phyloP scores from a whole-genome alignment of 345 rosid species.

The Pistacia vera region DNA sequence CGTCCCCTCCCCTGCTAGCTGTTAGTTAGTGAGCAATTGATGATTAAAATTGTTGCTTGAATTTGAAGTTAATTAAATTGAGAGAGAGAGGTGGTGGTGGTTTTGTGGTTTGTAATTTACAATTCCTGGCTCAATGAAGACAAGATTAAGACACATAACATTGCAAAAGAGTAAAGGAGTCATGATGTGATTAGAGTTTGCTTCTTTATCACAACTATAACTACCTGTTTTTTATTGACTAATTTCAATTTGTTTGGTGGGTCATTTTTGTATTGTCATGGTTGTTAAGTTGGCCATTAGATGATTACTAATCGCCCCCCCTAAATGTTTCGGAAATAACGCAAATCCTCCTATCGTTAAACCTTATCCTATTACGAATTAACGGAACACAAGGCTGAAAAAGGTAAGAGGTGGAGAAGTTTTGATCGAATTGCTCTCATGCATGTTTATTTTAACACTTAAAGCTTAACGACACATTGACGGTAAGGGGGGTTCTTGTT shows the following conservation, averaged over 20 bases:
- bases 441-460: too few species aligned
- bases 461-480: too few species aligned
- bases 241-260: conserved; percentile 30
- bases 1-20: neutral
- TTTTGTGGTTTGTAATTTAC: conserved; percentile 15
- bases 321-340: too few species aligned
- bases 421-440: too few species aligned
- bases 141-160: conserved; percentile 22
- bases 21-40: conserved; percentile 39
- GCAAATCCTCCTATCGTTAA: too few species aligned
- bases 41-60: conserved; percentile 27
- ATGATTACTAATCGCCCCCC: too few species aligned
- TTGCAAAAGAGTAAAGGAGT: conserved; percentile 5
- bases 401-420: too few species aligned
- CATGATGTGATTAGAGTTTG: conserved; percentile 36
- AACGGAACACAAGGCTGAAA: too few species aligned
- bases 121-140: conserved; percentile 11
- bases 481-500: too few species aligned
- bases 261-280: conserved; percentile 14
- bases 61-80: conserved; percentile 31
- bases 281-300: conserved; percentile 29
- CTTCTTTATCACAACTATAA: conserved; percentile 49
- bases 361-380: too few species aligned
- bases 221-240: conserved; percentile 26
- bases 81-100: neutral